These are phyloP conservation scores for Paraurostyla sp. DNA, from an alignment of 73 alveolate species.

Conservation along the genomic window DNA sequence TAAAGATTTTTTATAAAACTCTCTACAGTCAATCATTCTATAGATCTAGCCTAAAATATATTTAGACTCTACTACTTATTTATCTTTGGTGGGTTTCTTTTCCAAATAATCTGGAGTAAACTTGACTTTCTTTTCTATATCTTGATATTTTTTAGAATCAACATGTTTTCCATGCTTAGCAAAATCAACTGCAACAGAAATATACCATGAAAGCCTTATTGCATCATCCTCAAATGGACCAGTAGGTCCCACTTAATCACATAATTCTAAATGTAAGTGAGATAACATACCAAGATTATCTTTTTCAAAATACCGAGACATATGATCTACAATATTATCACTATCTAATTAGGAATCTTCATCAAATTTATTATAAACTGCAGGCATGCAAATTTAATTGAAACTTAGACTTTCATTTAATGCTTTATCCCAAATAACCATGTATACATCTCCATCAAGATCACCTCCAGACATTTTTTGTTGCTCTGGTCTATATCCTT, in stretches of 20 bases:
- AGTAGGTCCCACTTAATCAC: neutral
- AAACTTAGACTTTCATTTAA: constrained; percentile 62
- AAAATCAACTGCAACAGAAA: neutral
- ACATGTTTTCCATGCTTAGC: constrained; percentile 59
- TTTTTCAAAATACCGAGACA: neutral
- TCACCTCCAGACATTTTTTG: constrained; percentile 94
- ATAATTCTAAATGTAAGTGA: neutral
- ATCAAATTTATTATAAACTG: neutral
- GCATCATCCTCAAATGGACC: constrained; percentile 23
- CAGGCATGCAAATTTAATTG: neutral
- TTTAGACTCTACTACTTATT: neutral
- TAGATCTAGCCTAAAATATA: neutral
- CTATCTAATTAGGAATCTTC: neutral
- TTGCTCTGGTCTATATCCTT: constrained; percentile 91
- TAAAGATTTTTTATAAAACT: neutral
- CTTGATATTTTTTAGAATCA: neutral
- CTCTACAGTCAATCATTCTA: constrained; percentile 1
- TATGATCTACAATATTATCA: neutral
- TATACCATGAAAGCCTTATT: neutral
- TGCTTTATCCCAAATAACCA: constrained; percentile 83
- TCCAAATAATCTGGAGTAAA: constrained; percentile 35
- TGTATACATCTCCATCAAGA: constrained; percentile 87
- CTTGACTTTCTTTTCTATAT: neutral
- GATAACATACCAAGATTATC: constrained; percentile 14
- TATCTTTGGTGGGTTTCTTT: neutral